Evolutionary conservation across 2,329 filamentous ascomycete genomes (phyloP), one percentile per base, ranked within the genome.

Genomic region (Rasamsonia emersonii): DNA sequence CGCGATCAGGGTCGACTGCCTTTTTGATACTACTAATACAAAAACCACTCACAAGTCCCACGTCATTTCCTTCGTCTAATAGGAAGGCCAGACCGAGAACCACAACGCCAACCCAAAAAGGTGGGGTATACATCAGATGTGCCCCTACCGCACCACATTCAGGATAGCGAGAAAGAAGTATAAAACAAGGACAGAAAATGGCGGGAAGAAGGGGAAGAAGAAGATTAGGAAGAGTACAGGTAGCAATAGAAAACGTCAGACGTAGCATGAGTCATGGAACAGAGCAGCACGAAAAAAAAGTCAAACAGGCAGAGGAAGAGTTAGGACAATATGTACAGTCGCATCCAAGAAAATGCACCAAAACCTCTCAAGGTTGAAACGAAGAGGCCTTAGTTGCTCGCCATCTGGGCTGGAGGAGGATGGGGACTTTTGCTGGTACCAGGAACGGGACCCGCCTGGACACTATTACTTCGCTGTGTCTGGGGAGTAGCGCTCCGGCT

Each of bases 401-500:
- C 54, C 30, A 58, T 53, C 32, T 64, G 62, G 15, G 57, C 59
- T 33, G 59, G 54, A 20, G 59, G 54, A 33, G 58, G 50, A 28
- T 60, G 57, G 10, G 62, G 62, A 32, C 62, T 65, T 37, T 62
- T 59, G 38, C 45, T 59, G 14, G 54, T 49, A 18, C 54, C 56
- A 19, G 58, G 53, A 18, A 51, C 48, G 14, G 50, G 38, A n/a
- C 50, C 56, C 31, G 51, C 54, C 37, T 64, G 61, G n/a, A 51
- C 52, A 41, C 62, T 65, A 18, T 54, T 55, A 40, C 58, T 59
- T 32, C 64, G 56, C 44, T 67, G 64, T 28, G 56, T 61, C 36
- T 67, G 59, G 4, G 64, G 63, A 5, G 65, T 68, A 16, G 52
- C 62, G 41, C 59, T 65, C 25, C 64, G 54, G 33, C 59, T 65